phyloP scores from a whole-genome alignment of 139 green algal genomes.

The Picochlorum sp. region DNA sequence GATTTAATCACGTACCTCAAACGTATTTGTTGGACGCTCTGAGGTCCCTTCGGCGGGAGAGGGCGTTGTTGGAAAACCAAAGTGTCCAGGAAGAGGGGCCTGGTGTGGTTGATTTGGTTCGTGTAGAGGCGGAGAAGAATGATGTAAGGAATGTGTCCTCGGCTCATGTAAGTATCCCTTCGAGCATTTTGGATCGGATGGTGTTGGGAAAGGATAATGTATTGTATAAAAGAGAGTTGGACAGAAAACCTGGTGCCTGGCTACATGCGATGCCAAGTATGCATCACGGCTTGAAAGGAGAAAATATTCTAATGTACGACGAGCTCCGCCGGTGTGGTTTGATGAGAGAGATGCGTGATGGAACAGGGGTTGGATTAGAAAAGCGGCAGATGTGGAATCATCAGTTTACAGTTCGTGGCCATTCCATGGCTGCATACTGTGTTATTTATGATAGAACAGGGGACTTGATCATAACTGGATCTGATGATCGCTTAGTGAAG shows the following conservation, averaged over 20 bases:
- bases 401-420: slow-evolving; percentile 53
- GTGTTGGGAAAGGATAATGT: background rate
- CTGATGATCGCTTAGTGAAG: slow-evolving; percentile 75
- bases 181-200: background rate
- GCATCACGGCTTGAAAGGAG: background rate
- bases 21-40: background rate
- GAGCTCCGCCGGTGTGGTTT: background rate
- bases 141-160: background rate
- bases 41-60: background rate
- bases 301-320: background rate
- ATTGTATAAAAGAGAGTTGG: background rate
- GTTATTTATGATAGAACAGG: slow-evolving; percentile 46
- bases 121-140: background rate
- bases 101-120: background rate
- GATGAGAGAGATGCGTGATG: background rate
- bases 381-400: slow-evolving; percentile 18
- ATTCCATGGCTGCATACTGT: slow-evolving; percentile 66
- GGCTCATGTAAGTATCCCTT: background rate
- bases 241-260: background rate
- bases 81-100: background rate
- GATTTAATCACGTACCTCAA: background rate
- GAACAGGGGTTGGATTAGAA: background rate
- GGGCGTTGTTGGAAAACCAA: background rate
- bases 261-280: background rate
- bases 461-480: slow-evolving; percentile 59